A percentile compares a stretch with the other conserved stretches of the same genome.
Evolutionary conservation across 1,139 yeast species (phyloP).

Genomic region (Candida mesenterica): DNA sequence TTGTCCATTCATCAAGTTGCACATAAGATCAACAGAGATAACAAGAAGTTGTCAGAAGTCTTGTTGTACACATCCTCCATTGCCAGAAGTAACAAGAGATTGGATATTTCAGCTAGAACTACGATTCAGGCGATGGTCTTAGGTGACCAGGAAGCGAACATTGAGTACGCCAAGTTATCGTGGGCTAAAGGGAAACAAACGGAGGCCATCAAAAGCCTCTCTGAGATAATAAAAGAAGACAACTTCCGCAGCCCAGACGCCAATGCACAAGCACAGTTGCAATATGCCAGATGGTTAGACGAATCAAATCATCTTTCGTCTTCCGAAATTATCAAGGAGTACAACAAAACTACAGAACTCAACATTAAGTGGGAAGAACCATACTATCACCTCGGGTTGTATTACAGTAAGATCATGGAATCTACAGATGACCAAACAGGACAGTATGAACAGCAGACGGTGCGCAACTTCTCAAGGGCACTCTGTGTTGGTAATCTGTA

Average conservation of each 20-base stretch:
- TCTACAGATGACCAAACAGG: conserved; percentile 54
- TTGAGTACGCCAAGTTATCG: conserved; percentile 78
- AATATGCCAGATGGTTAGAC: conserved; percentile 89
- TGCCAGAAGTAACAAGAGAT: conserved; percentile 66
- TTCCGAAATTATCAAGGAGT: conserved; percentile 68
- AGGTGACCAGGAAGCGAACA: conserved; percentile 53
- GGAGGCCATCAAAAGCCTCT: conserved; percentile 72
- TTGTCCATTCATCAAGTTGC: conserved; percentile 60
- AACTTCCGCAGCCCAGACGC: conserved; percentile 16
- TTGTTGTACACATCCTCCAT: conserved; percentile 62
- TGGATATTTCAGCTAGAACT: conserved; percentile 72
- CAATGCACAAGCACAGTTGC: conserved; percentile 59
- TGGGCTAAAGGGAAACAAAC: conserved; percentile 93
- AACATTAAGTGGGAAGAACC: conserved; percentile 75
- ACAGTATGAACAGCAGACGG: conserved; percentile 62
- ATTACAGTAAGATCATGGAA: conserved; percentile 74
- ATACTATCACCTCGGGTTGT: conserved; percentile 76
- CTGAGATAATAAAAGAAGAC: conserved; percentile 35
- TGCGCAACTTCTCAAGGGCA: conserved; percentile 64
- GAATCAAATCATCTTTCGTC: conserved; percentile 83
- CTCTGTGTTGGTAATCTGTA: conserved; percentile 67
- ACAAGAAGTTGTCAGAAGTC: conserved; percentile 38
- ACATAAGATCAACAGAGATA: conserved; percentile 38
- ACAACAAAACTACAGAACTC: conserved; percentile 55
- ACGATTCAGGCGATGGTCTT: conserved; percentile 66